Base-by-base conservation (phyloP, 139 green algal species). In the Chlamydomonas urium region DNA sequence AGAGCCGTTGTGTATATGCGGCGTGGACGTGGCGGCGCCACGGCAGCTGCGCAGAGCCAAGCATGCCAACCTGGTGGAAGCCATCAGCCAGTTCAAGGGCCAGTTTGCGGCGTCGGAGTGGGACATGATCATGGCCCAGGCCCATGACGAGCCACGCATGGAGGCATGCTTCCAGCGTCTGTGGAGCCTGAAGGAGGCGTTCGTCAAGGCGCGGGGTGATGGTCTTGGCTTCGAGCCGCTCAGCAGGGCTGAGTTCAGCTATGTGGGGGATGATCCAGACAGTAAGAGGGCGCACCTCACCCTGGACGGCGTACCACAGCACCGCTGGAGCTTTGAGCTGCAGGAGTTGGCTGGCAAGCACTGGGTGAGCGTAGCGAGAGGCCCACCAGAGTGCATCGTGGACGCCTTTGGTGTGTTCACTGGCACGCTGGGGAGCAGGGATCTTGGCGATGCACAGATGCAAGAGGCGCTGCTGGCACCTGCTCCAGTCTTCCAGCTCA, bases 361-460 rank as follows among this genome's bases (percentile, higher is more conserved):
- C 78, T 90, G 78, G 65, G 81, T 82, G 32, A 80, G 78, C 1
- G 82, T 92, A 24, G 79, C 83, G 1, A 72, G 79, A 0, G 86
- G 75, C 2, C 84, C 86, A 4, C 69, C 72, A 0, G 33, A 69
- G 0, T 74, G 75, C 24, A 75, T 89, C n/a, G 78, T 90, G 33
- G 86, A 92, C 56, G 79, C 82, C 1, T 80, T 66, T 69, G 75
- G 77, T 36, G 78, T 77, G 38, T 60, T 61, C n/a, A 62, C 24
- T 29, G 53, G 14, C 42, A 53, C 42, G 17, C n/a, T 62, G 8
- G 53, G 53, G 53, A 50, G 10, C 42, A 24, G 42, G 14, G 14
- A 50, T 50, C 42, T 50, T 50, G 42, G 10, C 42, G 14, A 8
- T 50, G 42, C 8, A 14, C 42, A 50, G 14, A 56, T 17, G 45